Evolutionary conservation across 805 yeast genomes (phyloP).

Genomic region (Blastobotrys chiropterorum): DNA sequence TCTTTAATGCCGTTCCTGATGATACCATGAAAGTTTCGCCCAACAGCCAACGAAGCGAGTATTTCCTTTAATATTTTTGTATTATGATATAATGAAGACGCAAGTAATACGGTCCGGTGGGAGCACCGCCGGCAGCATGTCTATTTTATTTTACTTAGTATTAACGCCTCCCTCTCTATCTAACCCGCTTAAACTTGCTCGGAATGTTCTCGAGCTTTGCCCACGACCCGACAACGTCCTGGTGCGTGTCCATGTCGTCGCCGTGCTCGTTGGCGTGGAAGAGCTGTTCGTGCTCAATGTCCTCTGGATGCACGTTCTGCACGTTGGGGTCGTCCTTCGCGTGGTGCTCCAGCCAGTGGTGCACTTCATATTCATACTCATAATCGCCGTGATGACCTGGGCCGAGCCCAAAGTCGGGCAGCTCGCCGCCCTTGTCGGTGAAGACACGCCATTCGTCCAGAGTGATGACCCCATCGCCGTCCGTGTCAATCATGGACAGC

Average conservation of each 20-base stretch:
- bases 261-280: conserved; percentile 85
- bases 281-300: conserved; percentile 76
- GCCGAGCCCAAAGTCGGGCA: conserved; percentile 91
- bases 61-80: conserved; percentile 18
- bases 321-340: conserved; percentile 76
- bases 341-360: conserved; percentile 75
- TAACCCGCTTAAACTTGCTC: conserved; percentile 9
- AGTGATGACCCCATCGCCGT: conserved; percentile 59
- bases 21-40: conserved; percentile 22
- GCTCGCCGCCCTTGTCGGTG: conserved; percentile 54
- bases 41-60: conserved; percentile 23
- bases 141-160: neutral
- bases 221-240: conserved; percentile 10
- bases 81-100: neutral
- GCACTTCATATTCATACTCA: conserved; percentile 88
- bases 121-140: no score
- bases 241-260: conserved; percentile 32
- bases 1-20: conserved; percentile 78
- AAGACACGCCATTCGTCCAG: conserved; percentile 66
- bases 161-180: neutral
- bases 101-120: no score
- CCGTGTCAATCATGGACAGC: conserved; percentile 54
- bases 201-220: conserved; percentile 20
- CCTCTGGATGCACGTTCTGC: conserved; percentile 74
- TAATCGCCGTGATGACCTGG: conserved; percentile 93